Conservation (phyloP, 1,139 yeast genomes). For the Protomyces gravidus region DNA sequence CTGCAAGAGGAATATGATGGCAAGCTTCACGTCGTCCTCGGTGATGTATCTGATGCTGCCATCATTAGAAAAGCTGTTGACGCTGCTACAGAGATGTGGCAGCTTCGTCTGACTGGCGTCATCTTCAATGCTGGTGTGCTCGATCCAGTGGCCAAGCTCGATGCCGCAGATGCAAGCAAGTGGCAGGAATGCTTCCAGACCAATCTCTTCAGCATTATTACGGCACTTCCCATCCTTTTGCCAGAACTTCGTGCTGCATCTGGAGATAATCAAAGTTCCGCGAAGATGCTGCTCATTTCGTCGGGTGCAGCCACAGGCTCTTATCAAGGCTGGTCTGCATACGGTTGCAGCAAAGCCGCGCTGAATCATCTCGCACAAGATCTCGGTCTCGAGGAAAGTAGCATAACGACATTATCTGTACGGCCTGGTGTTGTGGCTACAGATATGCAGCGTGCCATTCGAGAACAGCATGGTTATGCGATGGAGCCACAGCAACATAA, state of each 20-base stretch:
- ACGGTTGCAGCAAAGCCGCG: constrained; percentile 87
- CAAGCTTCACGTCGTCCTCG: constrained; percentile 45
- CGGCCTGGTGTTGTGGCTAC: constrained; percentile 97
- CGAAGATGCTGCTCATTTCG: constrained; percentile 68
- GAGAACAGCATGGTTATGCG: constrained; percentile 44
- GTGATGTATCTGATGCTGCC: constrained; percentile 57
- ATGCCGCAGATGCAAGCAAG: constrained; percentile 47
- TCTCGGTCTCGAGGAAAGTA: constrained; percentile 62
- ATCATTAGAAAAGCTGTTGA: constrained; percentile 43
- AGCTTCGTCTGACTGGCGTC: constrained; percentile 65
- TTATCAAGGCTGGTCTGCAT: constrained; percentile 73
- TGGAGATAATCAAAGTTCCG: constrained; percentile 37
- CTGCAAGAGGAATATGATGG: constrained; percentile 17
- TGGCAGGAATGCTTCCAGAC: constrained; percentile 70
- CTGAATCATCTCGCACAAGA: constrained; percentile 67
- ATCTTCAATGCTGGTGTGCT: constrained; percentile 85
- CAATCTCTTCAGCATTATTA: constrained; percentile 73
- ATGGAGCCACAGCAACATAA: constrained; percentile 17
- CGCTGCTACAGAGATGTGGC: constrained; percentile 48
- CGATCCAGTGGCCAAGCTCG: constrained; percentile 67
- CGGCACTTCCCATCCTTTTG: constrained; percentile 54
- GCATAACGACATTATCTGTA: constrained; percentile 58
- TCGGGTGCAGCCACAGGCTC: constrained; percentile 68
- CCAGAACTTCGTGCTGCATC: constrained; percentile 50
- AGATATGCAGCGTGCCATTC: constrained; percentile 71